Base-by-base conservation (phyloP, 495 filamentous ascomycete species). In the Parathielavia appendiculata region DNA sequence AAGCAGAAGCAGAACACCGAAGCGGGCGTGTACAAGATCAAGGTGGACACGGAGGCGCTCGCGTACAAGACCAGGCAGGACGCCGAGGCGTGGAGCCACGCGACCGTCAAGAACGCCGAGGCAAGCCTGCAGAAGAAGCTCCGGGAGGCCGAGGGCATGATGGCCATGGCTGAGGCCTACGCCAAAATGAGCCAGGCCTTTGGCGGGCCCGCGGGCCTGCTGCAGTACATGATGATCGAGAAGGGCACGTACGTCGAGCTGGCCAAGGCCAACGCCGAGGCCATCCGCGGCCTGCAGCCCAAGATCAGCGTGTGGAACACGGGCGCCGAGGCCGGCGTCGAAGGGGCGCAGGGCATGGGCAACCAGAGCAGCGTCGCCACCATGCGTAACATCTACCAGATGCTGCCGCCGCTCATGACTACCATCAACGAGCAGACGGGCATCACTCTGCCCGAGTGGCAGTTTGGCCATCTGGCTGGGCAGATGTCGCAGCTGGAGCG, bases 231-330 rank as follows among this genome's bases (percentile, higher is more conserved):
- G 72, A 91, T 88, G 85, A 83, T 88, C 66, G 80, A 87, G 73
- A 83, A 84, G 67, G 80, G 80, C 62, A 81, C 81, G 1, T 87
- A 86, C 61, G 75, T 81, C 50, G 73, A 82, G 61, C 78, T 88
- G 45, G 85, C 85, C 54, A 81, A 84, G 61, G 83, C 83, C 44
- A 88, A 88, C 63, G 89, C 86, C 22, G 63, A 75, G 40, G 89
- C 88, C 22, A 81, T 93, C 70, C 75, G 84, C 45, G 89, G 89
- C 49, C 73, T 93, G 62, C 81, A 89, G 64, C 89, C 89, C 54
- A 93, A 92, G 83, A 93, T 93, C 72, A 90, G 83, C 49, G 80
- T 90, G 11, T 93, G 89, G 89, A 92, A 91, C 70, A 92, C 89
- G 35, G 88, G 86, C 20, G 70, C 71, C 49, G 73, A 76, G 53